Base-by-base conservation (phyloP, 768 basidiomycete genomes). In the Lyophyllum atratum region DNA sequence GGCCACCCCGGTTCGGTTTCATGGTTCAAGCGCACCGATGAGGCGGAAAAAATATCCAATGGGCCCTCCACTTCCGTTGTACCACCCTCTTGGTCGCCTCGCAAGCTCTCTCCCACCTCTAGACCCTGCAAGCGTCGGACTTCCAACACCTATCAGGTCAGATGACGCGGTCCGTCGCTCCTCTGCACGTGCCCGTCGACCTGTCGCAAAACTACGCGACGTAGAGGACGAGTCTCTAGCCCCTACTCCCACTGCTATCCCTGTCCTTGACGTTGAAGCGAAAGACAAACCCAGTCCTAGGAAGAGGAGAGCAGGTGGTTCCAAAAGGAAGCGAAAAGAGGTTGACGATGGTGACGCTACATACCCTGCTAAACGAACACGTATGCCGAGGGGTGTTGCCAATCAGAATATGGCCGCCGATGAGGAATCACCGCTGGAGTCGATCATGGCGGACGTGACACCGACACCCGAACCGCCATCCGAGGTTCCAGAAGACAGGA, bases 351-450 rank as follows among this genome's bases (percentile, higher is more conserved):
- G 80, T 12, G 86, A 89, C 59, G 78, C 81, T 1, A 80, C 83
- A n/a, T 89, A 87, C 64, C 86, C 87, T n/a, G 84, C 86, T 11
- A 89, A 87, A 70, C 79, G 85, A 24, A 76, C 84, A 19, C 80
- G 87, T 25, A 73, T 79, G 53, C 79, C 84, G 6, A 72, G 87
- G 58, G 77, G 77, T 22, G 66, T 65, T 14, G 69, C 69, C 8
- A 67, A 65, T 17, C 72, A 65, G 33, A 45, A 59, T 8, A 70
- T 65, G 22, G 51, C 49, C n/a, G 66, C 65, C 29, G 81, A 81
- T 53, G 79, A 77, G 0, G 79, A 76, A n/a, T 75, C 74, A 1
- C 74, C 77, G 17, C 61, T 70, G 21, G 76, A 73, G 47, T 58
- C 55, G 29, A 56, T 49, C 29, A 54, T 60, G 25, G 59, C 64